Conservation (phyloP, 1,139 yeast genomes). For the Lodderomyces parapsilosis region DNA sequence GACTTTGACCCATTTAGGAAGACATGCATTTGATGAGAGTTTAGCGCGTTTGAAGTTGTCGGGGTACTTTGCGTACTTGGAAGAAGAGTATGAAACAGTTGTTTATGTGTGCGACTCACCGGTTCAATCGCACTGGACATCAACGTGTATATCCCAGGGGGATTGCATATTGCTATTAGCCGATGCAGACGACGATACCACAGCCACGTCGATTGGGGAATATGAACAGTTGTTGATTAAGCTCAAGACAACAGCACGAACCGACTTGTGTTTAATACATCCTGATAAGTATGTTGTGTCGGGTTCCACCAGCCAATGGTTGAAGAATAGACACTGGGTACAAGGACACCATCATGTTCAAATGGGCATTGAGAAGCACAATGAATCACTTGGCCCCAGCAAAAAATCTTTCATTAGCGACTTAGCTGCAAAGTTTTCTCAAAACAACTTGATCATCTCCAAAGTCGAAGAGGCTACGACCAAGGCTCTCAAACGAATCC, state of each 20-base stretch:
- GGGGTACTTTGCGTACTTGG: constrained; percentile 88
- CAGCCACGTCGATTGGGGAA: constrained; percentile 76
- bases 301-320: constrained; percentile 84
- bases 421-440: constrained; percentile 38
- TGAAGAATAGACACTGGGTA: constrained; percentile 84
- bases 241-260: constrained; percentile 80
- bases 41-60: constrained; percentile 80
- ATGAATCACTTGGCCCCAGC: constrained; percentile 15
- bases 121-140: constrained; percentile 84
- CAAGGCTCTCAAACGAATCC: constrained; percentile 20
- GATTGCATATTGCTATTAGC: constrained; percentile 80
- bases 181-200: constrained; percentile 60
- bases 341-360: constrained; percentile 92
- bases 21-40: constrained; percentile 85
- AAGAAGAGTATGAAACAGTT: constrained; percentile 83
- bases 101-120: constrained; percentile 87
- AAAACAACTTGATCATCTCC: constrained; percentile 30
- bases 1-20: constrained; percentile 76
- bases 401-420: constrained; percentile 31
- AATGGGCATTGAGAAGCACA: constrained; percentile 37
- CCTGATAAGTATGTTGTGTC: constrained; percentile 80
- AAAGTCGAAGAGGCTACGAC: constrained; percentile 34
- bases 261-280: constrained; percentile 82
- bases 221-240: constrained; percentile 76
- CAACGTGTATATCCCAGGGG: constrained; percentile 90